phyloP scores from a whole-genome alignment of 225 moss, liverwort and hornwort species.

The Anthoceros angustus region DNA sequence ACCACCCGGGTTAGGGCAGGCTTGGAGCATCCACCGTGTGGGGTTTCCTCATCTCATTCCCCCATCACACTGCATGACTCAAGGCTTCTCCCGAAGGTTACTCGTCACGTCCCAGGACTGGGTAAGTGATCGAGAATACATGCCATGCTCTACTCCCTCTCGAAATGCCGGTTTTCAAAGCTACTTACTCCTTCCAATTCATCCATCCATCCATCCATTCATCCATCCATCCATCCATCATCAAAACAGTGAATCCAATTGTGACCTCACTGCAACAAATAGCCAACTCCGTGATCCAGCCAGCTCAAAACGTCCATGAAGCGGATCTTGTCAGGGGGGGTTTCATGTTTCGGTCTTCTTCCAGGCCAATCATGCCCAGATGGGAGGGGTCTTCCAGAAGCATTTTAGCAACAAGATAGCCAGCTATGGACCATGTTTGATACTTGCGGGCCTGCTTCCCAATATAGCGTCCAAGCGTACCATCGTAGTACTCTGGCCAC shows the following conservation, averaged over 20 bases:
- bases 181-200: too few relatives aligned
- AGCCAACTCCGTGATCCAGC: not conserved
- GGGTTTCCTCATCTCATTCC: too few relatives aligned
- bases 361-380: constrained; percentile 60
- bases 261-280: not conserved
- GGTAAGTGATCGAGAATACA: too few relatives aligned
- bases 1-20: too few relatives aligned
- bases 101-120: too few relatives aligned
- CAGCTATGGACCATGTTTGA: constrained; percentile 91
- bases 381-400: constrained; percentile 95
- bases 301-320: constrained; percentile 31
- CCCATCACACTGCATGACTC: too few relatives aligned
- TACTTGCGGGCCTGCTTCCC: constrained; percentile 87
- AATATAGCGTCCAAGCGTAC: constrained; percentile 65
- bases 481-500: constrained; percentile 96
- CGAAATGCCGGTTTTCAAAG: too few relatives aligned
- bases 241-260: not conserved
- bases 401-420: constrained; percentile 88
- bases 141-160: too few relatives aligned
- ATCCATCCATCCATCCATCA: too few relatives aligned
- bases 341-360: constrained; percentile 80
- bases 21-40: too few relatives aligned
- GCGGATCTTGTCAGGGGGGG: constrained; percentile 74
- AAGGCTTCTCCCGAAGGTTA: too few relatives aligned
- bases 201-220: too few relatives aligned